These are phyloP conservation scores for Clonostachys byssicola DNA, from an alignment of 2,329 filamentous ascomycete genomes.

Conservation along the genomic window DNA sequence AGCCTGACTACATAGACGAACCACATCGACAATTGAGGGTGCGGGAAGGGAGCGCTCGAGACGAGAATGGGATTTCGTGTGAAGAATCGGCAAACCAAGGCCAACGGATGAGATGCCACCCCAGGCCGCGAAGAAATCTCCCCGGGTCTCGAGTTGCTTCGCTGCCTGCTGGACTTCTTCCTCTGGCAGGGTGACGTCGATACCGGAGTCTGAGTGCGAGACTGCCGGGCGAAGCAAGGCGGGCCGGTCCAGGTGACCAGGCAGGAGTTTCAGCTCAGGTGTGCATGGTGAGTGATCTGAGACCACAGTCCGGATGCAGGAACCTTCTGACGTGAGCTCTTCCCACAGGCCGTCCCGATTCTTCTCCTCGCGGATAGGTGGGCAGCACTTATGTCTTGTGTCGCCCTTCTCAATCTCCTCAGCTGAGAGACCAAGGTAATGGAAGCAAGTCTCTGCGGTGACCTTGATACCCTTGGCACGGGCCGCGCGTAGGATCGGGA, in stretches of 20 bases:
- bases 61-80: conserved; percentile 69
- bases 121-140: conserved; percentile 96
- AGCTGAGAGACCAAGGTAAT: conserved; percentile 81
- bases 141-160: conserved; percentile 36
- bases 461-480: conserved; percentile 73
- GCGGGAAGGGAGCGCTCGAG: conserved; percentile 38
- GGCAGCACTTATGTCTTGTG: conserved; percentile 92
- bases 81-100: conserved; percentile 84
- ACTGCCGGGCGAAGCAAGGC: conserved; percentile 16
- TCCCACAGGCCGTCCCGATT: conserved; percentile 88
- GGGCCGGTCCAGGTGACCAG: conserved; percentile 50
- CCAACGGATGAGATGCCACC: conserved; percentile 94
- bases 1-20: conserved; percentile 78
- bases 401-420: conserved; percentile 82
- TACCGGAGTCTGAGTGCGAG: conserved; percentile 46
- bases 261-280: conserved; percentile 86
- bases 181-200: conserved; percentile 38
- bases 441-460: conserved; percentile 93
- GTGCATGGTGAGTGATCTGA: conserved; percentile 97
- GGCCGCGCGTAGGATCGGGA: conserved; percentile 74
- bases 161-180: conserved; percentile 18
- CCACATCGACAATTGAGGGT: conserved; percentile 69
- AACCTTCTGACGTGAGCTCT: conserved; percentile 66
- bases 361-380: conserved; percentile 74
- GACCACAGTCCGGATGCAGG: conserved; percentile 87